Conservation (phyloP, 2,329 filamentous ascomycete species). For the Cyphellophora europaea region DNA sequence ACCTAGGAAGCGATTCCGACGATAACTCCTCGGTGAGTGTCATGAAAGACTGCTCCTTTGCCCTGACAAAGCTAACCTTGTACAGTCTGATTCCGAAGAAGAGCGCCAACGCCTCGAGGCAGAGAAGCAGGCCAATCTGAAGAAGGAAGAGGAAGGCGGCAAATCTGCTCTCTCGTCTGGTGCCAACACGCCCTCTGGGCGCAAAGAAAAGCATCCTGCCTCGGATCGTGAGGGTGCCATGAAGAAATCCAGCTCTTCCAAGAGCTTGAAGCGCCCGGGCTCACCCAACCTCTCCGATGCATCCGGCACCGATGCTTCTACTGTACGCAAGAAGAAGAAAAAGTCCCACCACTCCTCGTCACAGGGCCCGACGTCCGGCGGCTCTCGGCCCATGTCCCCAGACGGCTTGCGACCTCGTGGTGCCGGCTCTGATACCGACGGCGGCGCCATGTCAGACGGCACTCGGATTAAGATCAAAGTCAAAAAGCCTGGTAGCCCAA, state of each 20-base stretch:
- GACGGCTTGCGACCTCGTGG: constrained; percentile 7
- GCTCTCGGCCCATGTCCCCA: constrained; percentile 17
- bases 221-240: constrained; percentile 20
- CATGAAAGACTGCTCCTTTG: constrained; percentile 22
- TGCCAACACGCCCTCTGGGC: constrained; percentile 55
- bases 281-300: constrained; percentile 84
- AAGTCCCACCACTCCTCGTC: constrained; percentile 55
- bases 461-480: constrained; percentile 9
- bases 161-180: constrained; percentile 54
- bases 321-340: constrained; percentile 56
- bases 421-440: constrained; percentile 17
- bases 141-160: constrained; percentile 38
- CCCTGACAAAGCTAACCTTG: constrained; percentile 6
- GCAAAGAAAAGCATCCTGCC: constrained; percentile 38
- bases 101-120: constrained; percentile 46
- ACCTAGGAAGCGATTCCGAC: constrained; percentile 67
- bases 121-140: constrained; percentile 42
- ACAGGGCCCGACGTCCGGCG: constrained; percentile 37
- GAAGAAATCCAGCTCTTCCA: constrained; percentile 41
- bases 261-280: constrained; percentile 69
- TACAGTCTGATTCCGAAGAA: constrained; percentile 40
- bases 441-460: constrained; percentile 15
- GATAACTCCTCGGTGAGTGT: constrained; percentile 41
- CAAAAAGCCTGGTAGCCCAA: constrained; percentile 3
- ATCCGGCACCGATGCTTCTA: constrained; percentile 76